Conservation (phyloP, 2,329 filamentous ascomycete species). For the Colletotrichum sublineola region DNA sequence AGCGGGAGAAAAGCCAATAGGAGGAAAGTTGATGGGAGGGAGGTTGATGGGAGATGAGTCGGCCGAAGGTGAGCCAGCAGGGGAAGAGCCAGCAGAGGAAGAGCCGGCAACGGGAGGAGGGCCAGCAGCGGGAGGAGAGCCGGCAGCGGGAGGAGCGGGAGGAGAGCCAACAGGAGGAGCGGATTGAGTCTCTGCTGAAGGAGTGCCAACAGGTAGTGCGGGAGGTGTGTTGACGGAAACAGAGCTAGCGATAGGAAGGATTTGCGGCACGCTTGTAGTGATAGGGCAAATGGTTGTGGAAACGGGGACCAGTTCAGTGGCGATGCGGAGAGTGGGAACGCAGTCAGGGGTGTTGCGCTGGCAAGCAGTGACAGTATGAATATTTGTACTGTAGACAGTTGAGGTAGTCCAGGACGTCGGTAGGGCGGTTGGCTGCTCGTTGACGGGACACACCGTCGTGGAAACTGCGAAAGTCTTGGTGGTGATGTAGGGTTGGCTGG, state of each 20-base stretch:
- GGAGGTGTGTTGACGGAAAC: conserved; percentile 16
- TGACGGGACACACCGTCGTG: conserved; percentile 55
- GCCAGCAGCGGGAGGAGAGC: background rate
- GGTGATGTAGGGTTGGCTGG: conserved; percentile 49
- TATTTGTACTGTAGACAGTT: conserved; percentile 43
- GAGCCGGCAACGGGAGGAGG: too few relatives aligned
- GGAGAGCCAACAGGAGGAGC: background rate
- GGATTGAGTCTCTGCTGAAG: background rate
- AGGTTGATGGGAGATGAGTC: background rate
- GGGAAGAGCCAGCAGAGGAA: background rate
- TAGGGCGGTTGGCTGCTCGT: background rate
- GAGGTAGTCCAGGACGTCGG: conserved; percentile 33
- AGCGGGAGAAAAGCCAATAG: background rate
- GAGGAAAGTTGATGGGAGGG: background rate
- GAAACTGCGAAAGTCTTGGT: conserved; percentile 56
- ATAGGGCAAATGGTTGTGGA: conserved; percentile 56
- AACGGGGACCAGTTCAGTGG: conserved; percentile 54
- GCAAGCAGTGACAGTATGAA: conserved; percentile 42
- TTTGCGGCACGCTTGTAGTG: conserved; percentile 29
- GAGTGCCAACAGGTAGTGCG: background rate
- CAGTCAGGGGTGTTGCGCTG: conserved; percentile 29
- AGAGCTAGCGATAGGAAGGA: conserved; percentile 21
- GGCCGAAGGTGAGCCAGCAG: background rate
- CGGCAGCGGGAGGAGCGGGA: too few relatives aligned
- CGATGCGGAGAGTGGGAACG: conserved; percentile 48